A percentile compares a stretch with the other conserved stretches of the same genome.
These are phyloP conservation scores for Somion occarium DNA, from an alignment of 1,284 basidiomycete species.

Conservation along the genomic window DNA sequence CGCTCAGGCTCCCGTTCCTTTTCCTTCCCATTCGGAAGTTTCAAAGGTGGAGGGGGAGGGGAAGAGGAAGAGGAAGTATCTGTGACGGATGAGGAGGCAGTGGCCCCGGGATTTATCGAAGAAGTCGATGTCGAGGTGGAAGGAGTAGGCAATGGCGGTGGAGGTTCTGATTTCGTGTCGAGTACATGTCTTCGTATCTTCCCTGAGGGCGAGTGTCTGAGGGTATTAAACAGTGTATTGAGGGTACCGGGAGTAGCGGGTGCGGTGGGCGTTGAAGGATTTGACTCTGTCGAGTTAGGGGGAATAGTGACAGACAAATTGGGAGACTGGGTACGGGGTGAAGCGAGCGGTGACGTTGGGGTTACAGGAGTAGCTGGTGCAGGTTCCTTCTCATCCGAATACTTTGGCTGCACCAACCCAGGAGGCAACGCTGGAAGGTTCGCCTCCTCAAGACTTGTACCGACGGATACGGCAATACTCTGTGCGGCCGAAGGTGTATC, in stretches of 20 bases:
- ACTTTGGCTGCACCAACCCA: background rate
- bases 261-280: background rate
- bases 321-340: background rate
- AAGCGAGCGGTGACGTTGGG: background rate
- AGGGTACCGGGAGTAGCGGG: background rate
- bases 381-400: background rate
- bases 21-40: constrained; percentile 28
- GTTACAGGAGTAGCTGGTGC: background rate
- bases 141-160: constrained; percentile 1
- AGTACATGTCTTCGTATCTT: background rate
- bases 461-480: background rate
- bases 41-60: background rate
- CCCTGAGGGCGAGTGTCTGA: constrained; percentile 11
- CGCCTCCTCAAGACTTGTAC: background rate
- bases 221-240: constrained; percentile 1
- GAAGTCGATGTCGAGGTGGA: background rate
- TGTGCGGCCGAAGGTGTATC: background rate
- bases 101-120: background rate
- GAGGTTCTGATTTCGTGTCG: background rate
- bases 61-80: background rate
- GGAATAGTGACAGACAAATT: background rate
- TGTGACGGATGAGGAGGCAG: constrained; percentile 4
- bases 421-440: background rate
- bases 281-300: background rate
- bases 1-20: constrained; percentile 39